Percentiles rank a stretch among this genome's conserved stretches.
Evolutionary conservation across 495 filamentous ascomycete species (phyloP).

Genomic region (Xylaria flabelliformis): DNA sequence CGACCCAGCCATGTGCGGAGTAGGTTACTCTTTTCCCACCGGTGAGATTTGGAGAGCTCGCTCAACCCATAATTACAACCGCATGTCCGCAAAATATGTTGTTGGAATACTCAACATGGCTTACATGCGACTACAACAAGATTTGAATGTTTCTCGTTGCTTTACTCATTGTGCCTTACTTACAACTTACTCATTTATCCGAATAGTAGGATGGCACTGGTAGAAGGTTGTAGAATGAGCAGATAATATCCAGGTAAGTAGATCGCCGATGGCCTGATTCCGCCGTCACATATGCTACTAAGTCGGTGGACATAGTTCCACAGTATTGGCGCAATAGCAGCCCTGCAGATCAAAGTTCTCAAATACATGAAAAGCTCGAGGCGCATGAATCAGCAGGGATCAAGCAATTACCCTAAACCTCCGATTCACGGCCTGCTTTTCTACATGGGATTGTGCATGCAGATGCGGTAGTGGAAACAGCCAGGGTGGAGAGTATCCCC

Average conservation of each 20-base stretch:
- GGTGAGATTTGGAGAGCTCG: not conserved
- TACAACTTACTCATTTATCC: not conserved
- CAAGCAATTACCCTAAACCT: not conserved
- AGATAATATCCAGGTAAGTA: not conserved
- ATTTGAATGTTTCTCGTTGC: not conserved
- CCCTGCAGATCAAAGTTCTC: not conserved
- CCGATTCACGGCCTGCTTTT: not conserved
- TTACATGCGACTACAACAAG: not conserved
- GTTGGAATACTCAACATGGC: not conserved
- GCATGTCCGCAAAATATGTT: not conserved
- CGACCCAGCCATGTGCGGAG: not conserved
- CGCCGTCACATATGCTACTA: not conserved
- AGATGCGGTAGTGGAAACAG: not conserved
- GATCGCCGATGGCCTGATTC: slow-evolving; percentile 1
- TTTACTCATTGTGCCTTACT: not conserved
- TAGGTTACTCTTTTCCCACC: not conserved
- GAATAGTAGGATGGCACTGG: not conserved
- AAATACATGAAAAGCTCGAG: not conserved
- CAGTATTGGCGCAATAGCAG: not conserved
- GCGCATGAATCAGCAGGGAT: slow-evolving; percentile 19
- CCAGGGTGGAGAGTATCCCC: not conserved
- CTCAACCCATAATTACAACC: not conserved
- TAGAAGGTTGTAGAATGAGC: not conserved
- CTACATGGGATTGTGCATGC: not conserved
- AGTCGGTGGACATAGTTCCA: not conserved